phyloP scores from a whole-genome alignment of 495 filamentous ascomycete species.

The Ascobolus immersus region DNA sequence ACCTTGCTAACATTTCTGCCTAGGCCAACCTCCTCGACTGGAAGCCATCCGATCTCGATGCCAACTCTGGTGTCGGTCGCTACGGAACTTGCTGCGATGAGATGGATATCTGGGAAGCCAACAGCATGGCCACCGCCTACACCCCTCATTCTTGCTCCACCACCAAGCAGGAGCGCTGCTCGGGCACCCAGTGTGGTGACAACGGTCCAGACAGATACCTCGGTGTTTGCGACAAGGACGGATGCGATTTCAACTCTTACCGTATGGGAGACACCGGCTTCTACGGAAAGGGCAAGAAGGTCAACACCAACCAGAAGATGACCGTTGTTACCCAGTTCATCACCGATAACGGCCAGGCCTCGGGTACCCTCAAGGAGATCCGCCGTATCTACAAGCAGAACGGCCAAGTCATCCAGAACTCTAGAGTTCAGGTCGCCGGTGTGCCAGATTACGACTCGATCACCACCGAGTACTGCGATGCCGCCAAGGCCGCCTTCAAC shows the following conservation, averaged over 20 bases:
- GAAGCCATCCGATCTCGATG: slow-evolving; percentile 30
- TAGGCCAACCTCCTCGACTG: slow-evolving; percentile 35
- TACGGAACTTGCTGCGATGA: slow-evolving; percentile 48
- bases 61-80: slow-evolving; percentile 31
- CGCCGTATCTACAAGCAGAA: slow-evolving; percentile 40
- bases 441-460: slow-evolving; percentile 30
- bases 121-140: slow-evolving; percentile 29
- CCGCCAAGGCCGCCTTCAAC: slow-evolving; percentile 36
- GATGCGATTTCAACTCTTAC: slow-evolving; percentile 51
- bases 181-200: slow-evolving; percentile 15
- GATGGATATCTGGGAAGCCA: slow-evolving; percentile 48
- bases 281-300: slow-evolving; percentile 28
- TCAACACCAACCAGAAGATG: slow-evolving; percentile 34
- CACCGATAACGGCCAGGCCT: slow-evolving; percentile 29
- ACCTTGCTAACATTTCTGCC: neutral
- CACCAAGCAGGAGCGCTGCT: slow-evolving; percentile 21
- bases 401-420: slow-evolving; percentile 26
- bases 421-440: slow-evolving; percentile 24
- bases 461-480: slow-evolving; percentile 30
- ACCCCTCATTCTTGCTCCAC: slow-evolving; percentile 40
- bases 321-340: slow-evolving; percentile 54
- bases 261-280: slow-evolving; percentile 31
- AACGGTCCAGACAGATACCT: slow-evolving; percentile 19
- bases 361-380: slow-evolving; percentile 33
- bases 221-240: slow-evolving; percentile 46